Percentiles rank a stretch among this genome's conserved stretches.
phyloP scores from a whole-genome alignment of 306 rosid species.

The Rosa lucieae region DNA sequence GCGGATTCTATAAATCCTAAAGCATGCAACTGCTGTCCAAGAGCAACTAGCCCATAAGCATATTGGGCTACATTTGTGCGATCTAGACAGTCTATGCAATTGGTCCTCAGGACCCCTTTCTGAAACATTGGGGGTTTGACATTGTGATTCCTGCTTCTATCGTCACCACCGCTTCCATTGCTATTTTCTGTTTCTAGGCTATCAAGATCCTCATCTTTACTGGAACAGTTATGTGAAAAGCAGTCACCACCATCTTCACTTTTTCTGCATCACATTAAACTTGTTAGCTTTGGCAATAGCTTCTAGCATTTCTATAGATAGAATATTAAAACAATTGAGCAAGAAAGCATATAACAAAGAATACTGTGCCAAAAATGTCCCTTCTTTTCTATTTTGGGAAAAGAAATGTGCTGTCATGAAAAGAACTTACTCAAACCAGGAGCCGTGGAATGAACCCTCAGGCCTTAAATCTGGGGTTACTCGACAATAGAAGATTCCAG shows the following conservation, averaged over 20 bases:
- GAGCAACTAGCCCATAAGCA: constrained; percentile 81
- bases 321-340: not conserved
- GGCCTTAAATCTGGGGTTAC: constrained; percentile 42
- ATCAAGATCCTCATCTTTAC: constrained; percentile 39
- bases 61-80: constrained; percentile 98
- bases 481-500: constrained; percentile 79
- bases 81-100: constrained; percentile 95
- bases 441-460: constrained; percentile 39
- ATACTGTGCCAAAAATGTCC: not conserved
- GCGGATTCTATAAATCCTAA: constrained; percentile 56
- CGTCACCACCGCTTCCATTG: constrained; percentile 27
- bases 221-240: constrained; percentile 41
- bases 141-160: constrained; percentile 27
- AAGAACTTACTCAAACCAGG: constrained; percentile 63
- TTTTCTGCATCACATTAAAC: constrained; percentile 48
- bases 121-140: constrained; percentile 55
- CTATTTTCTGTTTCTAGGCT: constrained; percentile 41
- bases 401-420: not conserved
- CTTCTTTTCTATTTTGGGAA: not conserved
- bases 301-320: not conserved
- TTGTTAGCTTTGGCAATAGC: constrained; percentile 13
- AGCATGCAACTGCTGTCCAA: constrained; percentile 70
- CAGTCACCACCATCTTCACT: constrained; percentile 35
- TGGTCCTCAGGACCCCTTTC: constrained; percentile 87
- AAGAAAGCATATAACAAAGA: constrained; percentile 4